Conservation (phyloP, 257 asterid genomes). For the Thymus quinquecostatus region DNA sequence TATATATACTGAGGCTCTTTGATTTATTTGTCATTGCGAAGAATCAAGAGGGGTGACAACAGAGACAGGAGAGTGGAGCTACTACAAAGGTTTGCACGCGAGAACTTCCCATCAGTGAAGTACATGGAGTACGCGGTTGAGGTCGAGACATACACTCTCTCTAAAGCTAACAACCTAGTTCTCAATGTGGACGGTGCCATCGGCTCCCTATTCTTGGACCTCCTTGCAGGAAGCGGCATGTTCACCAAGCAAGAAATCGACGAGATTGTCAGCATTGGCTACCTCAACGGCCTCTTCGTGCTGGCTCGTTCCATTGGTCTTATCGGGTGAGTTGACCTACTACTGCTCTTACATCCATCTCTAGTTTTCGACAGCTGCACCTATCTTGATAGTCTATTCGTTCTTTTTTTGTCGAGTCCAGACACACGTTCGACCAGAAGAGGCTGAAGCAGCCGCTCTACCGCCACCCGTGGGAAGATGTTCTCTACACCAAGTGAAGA, state of each 20-base stretch:
- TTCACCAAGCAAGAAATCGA: slow-evolving; percentile 92
- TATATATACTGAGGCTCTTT: slow-evolving; percentile 11
- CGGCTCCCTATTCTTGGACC: slow-evolving; percentile 95
- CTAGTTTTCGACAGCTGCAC: not conserved
- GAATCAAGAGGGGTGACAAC: slow-evolving; percentile 98
- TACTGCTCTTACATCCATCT: not conserved
- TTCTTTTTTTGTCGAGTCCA: slow-evolving; percentile 34
- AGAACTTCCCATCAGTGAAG: slow-evolving; percentile 85
- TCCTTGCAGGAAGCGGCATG: slow-evolving; percentile 98
- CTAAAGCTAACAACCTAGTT: slow-evolving; percentile 95
- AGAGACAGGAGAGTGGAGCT: slow-evolving; percentile 94
- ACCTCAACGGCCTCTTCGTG: slow-evolving; percentile 94
- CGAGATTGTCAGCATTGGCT: slow-evolving; percentile 88
- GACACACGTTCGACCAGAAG: slow-evolving; percentile 98
- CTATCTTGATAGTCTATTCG: not conserved
- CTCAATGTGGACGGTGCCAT: slow-evolving; percentile 97
- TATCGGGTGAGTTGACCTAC: slow-evolving; percentile 70
- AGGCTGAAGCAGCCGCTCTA: slow-evolving; percentile 95
- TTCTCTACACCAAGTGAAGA: slow-evolving; percentile 89
- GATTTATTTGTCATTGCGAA: slow-evolving; percentile 28
- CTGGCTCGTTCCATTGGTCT: slow-evolving; percentile 99
- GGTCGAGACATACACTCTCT: slow-evolving; percentile 87
- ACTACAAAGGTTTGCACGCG: slow-evolving; percentile 72
- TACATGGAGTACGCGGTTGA: slow-evolving; percentile 98
- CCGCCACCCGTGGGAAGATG: slow-evolving; percentile 99